phyloP scores from a whole-genome alignment of 2,329 filamentous ascomycete species.

The Fusarium hostae region DNA sequence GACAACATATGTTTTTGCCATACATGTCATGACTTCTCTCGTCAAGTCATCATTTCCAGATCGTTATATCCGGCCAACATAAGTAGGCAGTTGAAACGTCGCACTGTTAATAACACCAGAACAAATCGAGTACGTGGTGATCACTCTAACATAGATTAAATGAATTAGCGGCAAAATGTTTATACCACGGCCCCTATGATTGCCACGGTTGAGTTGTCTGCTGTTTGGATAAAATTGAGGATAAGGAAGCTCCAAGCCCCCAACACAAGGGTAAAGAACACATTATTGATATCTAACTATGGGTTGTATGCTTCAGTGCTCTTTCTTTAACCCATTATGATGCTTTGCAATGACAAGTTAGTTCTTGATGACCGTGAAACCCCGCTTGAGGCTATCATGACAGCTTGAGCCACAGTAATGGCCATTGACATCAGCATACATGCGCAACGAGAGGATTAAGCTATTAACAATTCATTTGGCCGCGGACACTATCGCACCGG shows the following conservation, averaged over 20 bases:
- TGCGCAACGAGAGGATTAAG: background rate
- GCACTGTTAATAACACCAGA: slow-evolving; percentile 6
- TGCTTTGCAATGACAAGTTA: background rate
- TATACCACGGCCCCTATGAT: background rate
- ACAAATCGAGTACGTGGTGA: background rate
- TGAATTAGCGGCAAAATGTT: slow-evolving; percentile 10
- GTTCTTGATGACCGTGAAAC: background rate
- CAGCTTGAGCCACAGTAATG: background rate
- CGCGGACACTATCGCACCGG: background rate
- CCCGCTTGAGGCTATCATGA: slow-evolving; percentile 4
- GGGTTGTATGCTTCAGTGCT: background rate
- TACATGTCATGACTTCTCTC: slow-evolving; percentile 16
- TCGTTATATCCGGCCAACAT: background rate
- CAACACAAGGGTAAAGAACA: background rate
- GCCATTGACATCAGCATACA: background rate
- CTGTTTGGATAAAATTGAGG: background rate
- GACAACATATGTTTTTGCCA: slow-evolving; percentile 9
- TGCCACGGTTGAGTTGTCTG: background rate
- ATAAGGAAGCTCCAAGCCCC: background rate
- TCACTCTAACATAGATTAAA: background rate
- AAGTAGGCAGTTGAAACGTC: slow-evolving; percentile 1
- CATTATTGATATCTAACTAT: no score
- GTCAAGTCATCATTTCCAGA: background rate
- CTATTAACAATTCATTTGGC: background rate
- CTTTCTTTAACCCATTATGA: background rate